phyloP scores from a whole-genome alignment of 2,329 filamentous ascomycete species.

The Ophiostoma sp. region DNA sequence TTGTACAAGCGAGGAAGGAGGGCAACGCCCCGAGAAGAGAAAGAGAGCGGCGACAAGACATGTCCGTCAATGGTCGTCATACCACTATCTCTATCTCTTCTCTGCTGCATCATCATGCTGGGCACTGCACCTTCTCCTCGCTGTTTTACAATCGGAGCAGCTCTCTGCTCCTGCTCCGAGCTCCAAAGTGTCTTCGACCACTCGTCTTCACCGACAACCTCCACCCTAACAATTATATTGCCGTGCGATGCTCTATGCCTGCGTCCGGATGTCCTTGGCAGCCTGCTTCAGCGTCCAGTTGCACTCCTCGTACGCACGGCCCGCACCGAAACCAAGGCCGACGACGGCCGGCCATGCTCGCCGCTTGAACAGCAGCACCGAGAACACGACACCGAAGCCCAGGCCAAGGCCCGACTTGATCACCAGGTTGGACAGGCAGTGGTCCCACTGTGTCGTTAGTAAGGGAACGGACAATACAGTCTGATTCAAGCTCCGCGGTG shows the following conservation, averaged over 20 bases:
- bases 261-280: conserved; percentile 58
- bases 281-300: conserved; percentile 74
- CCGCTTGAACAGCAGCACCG: conserved; percentile 95
- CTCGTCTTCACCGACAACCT: neutral
- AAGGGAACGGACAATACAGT: conserved; percentile 5
- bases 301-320: conserved; percentile 97
- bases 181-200: neutral
- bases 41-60: neutral
- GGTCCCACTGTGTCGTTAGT: conserved; percentile 75
- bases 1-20: neutral
- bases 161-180: neutral
- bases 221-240: neutral
- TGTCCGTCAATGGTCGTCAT: neutral
- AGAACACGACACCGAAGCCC: conserved; percentile 97
- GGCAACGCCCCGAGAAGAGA: neutral
- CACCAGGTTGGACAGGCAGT: conserved; percentile 93
- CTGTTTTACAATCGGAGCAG: conserved; percentile 14
- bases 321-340: conserved; percentile 91
- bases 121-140: neutral
- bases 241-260: no score
- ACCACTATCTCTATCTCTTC: neutral
- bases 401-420: conserved; percentile 96
- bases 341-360: conserved; percentile 97
- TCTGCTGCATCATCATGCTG: neutral
- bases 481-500: neutral